Percentiles rank a stretch among this genome's conserved stretches.
Conservation (phyloP, 2,329 filamentous ascomycete genomes). For the Aureobasidium mangrovei region DNA sequence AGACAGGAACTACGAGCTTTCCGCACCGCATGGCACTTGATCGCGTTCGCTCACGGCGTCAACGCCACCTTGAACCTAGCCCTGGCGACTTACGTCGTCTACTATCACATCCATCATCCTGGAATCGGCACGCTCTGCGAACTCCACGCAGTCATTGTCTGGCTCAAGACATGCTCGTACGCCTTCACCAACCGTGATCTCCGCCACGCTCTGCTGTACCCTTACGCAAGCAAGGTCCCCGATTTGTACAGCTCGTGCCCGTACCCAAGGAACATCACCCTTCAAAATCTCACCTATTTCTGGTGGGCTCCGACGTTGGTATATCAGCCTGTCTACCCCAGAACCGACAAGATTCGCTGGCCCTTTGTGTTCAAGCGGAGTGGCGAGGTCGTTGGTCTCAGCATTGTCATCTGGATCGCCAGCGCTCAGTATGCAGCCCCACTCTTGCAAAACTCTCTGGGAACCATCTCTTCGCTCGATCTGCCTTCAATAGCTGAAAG, state of each 20-base stretch:
- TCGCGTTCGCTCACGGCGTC: constrained; percentile 70
- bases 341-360: constrained; percentile 75
- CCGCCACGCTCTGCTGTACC: constrained; percentile 61
- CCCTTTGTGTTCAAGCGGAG: constrained; percentile 76
- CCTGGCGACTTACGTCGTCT: constrained; percentile 77
- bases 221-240: constrained; percentile 54
- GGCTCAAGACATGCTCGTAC: constrained; percentile 92
- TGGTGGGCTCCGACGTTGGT: constrained; percentile 97
- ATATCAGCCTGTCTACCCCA: constrained; percentile 94
- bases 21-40: constrained; percentile 60
- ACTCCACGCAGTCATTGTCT: constrained; percentile 87
- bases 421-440: constrained; percentile 92
- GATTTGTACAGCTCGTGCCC: constrained; percentile 74
- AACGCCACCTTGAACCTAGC: constrained; percentile 76
- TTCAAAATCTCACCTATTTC: constrained; percentile 84
- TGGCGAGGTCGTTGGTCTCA: constrained; percentile 65
- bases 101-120: constrained; percentile 85
- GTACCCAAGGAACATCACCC: constrained; percentile 84
- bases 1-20: constrained; percentile 41
- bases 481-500: constrained; percentile 76
- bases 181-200: constrained; percentile 95
- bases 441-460: constrained; percentile 77
- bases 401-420: constrained; percentile 89
- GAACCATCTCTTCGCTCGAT: constrained; percentile 75
- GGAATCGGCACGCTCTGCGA: constrained; percentile 87